Conservation (phyloP, 768 basidiomycete species). For the Imleria badia region DNA sequence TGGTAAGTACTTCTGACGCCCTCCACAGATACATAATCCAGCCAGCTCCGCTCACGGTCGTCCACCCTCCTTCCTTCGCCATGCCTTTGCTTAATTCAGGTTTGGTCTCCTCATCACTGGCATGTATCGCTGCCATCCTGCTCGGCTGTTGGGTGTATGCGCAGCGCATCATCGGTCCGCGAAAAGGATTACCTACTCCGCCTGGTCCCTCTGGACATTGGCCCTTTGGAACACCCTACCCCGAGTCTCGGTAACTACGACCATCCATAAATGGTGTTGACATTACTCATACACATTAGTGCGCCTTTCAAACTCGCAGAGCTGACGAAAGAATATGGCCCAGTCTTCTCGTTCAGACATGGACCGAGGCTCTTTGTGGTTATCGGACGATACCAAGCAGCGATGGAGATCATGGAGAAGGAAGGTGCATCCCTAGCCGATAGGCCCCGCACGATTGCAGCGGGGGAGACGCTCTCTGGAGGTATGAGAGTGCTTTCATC, state of each 20-base stretch:
- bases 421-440: constrained; percentile 7
- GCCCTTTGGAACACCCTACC: constrained; percentile 7
- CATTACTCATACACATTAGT: neutral
- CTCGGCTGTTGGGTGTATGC: neutral
- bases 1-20: too few relatives aligned
- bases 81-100: neutral
- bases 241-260: neutral
- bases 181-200: neutral
- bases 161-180: neutral
- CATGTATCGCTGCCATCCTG: neutral
- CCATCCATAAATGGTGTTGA: neutral
- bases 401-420: constrained; percentile 15
- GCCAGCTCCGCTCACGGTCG: neutral
- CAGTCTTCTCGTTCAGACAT: constrained; percentile 2
- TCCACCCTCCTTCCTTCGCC: too few relatives aligned
- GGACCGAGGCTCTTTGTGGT: constrained; percentile 3
- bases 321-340: constrained; percentile 5
- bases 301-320: constrained; percentile 5
- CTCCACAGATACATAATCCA: too few relatives aligned
- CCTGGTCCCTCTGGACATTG: constrained; percentile 11
- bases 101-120: neutral
- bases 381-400: constrained; percentile 7
- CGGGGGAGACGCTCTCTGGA: constrained; percentile 5
- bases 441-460: constrained; percentile 1
- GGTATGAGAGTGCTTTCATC: constrained; percentile 1